Evolutionary conservation across 164 flowering plant genomes (phyloP).

Genomic region (Umbilicus rupestris): DNA sequence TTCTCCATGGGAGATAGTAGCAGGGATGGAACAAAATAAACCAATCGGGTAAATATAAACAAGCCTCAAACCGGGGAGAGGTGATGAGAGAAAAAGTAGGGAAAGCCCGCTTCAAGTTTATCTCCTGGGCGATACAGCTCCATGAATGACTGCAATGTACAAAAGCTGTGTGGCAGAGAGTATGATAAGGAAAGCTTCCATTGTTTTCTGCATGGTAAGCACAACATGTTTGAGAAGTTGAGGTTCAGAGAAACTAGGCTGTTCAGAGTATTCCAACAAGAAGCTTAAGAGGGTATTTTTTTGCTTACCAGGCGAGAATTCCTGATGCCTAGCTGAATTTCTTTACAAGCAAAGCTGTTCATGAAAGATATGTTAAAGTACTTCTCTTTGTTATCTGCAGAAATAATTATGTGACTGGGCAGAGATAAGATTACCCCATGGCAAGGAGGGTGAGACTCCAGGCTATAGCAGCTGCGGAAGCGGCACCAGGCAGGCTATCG

Average conservation of each 20-base stretch:
- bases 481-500: constrained; percentile 1
- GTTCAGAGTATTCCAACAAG: neutral
- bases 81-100: neutral
- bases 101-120: neutral
- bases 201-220: constrained; percentile 6
- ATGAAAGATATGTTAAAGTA: neutral
- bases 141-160: neutral
- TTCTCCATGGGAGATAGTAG: neutral
- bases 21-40: neutral
- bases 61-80: neutral
- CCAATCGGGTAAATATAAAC: neutral
- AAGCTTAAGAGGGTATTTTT: neutral
- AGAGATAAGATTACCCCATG: neutral
- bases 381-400: neutral
- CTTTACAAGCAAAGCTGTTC: constrained; percentile 7
- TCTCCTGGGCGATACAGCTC: neutral
- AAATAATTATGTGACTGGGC: neutral
- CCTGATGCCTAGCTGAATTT: neutral
- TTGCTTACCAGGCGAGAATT: constrained; percentile 8
- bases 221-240: neutral
- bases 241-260: no score
- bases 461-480: constrained; percentile 2
- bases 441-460: constrained; percentile 5
- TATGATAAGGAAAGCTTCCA: neutral
- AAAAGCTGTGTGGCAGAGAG: neutral